Conservation (phyloP, 192 early-diverging fungal species). For the Chytriomyces sp. region DNA sequence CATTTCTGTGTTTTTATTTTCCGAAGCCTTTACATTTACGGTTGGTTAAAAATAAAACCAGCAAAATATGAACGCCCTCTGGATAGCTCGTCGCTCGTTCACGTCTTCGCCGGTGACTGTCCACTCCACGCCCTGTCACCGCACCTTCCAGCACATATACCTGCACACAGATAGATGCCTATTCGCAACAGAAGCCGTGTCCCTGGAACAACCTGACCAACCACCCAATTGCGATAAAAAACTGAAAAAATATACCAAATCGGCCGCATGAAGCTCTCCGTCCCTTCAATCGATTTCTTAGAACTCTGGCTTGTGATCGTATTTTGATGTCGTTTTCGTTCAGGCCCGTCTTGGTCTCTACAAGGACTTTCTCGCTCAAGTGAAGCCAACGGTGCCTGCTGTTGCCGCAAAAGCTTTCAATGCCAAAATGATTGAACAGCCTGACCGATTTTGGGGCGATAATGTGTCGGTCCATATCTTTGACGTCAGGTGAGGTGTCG, state of each 20-base stretch:
- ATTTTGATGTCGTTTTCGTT: not conserved
- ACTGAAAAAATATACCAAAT: not conserved
- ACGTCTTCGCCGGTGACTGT: not conserved
- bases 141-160: no score
- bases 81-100: not conserved
- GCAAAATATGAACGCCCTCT: not conserved
- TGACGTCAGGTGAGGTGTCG: constrained; percentile 48
- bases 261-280: not conserved
- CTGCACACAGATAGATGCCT: no score
- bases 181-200: no score
- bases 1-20: not conserved
- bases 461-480: constrained; percentile 44
- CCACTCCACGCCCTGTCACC: no score
- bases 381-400: constrained; percentile 45
- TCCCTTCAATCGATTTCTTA: no score
- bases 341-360: constrained; percentile 32
- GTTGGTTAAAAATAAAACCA: not conserved
- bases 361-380: constrained; percentile 40
- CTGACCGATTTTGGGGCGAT: constrained; percentile 33
- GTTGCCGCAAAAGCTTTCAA: constrained; percentile 39
- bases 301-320: no score
- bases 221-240: no score
- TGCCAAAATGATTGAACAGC: constrained; percentile 30
- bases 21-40: not conserved
- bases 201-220: no score